These are phyloP conservation scores for Chenopodium suecicum DNA, from an alignment of 148 eudicot genomes.

Conservation along the genomic window DNA sequence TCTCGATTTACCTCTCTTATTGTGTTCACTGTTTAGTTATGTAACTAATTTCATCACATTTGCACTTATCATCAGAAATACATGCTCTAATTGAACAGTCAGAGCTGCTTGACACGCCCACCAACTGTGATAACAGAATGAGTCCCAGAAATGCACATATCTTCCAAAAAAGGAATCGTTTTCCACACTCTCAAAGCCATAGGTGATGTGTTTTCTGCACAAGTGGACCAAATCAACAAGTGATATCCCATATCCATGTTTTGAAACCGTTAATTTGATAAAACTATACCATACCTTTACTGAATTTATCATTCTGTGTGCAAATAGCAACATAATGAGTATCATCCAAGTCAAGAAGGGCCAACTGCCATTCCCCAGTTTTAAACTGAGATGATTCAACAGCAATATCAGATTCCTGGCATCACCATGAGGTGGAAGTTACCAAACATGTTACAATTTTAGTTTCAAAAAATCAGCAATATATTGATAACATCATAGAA, in stretches of 20 bases:
- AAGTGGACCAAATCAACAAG: neutral
- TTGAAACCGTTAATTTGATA: neutral
- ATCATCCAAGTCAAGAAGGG: constrained; percentile 61
- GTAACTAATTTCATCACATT: neutral
- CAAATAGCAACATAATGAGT: constrained; percentile 79
- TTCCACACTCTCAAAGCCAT: constrained; percentile 65
- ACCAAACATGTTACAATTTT: neutral
- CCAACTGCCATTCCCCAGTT: constrained; percentile 54
- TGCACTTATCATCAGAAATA: neutral
- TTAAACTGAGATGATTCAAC: constrained; percentile 42
- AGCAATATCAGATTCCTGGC: constrained; percentile 52
- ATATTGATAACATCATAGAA: neutral
- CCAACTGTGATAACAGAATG: constrained; percentile 40
- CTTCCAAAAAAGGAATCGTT: constrained; percentile 70
- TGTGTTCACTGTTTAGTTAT: neutral
- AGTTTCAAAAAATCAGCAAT: neutral
- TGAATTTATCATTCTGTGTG: constrained; percentile 37
- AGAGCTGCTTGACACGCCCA: constrained; percentile 41
- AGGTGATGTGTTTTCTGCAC: constrained; percentile 35
- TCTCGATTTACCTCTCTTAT: neutral
- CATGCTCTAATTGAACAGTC: neutral
- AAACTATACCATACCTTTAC: constrained; percentile 20
- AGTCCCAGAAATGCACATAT: constrained; percentile 59
- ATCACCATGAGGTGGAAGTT: neutral
- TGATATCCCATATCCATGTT: neutral